Percentiles rank a stretch among this genome's conserved stretches.
Conservation (phyloP, 164 flowering plant genomes). For the Piper longum region DNA sequence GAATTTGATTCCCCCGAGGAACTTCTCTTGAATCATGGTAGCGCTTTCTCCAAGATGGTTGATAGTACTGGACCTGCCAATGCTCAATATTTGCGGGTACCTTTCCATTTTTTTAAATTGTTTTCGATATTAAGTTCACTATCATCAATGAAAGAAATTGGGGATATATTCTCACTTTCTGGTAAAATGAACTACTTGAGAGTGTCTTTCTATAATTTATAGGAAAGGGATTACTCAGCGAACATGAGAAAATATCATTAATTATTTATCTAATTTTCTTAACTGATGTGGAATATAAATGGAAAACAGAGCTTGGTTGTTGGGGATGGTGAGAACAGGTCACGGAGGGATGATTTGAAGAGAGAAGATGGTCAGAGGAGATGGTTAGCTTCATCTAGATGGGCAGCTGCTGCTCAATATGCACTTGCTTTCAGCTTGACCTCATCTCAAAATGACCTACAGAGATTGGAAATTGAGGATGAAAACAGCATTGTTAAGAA, state of each 20-base stretch:
- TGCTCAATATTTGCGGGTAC: constrained; percentile 74
- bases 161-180: too few relatives aligned
- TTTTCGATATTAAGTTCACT: too few relatives aligned
- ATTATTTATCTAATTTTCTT: background rate
- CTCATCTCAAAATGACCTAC: constrained; percentile 87
- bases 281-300: background rate
- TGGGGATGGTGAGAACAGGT: constrained; percentile 33
- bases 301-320: constrained; percentile 36
- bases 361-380: constrained; percentile 51
- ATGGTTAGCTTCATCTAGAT: constrained; percentile 95
- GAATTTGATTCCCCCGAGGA: constrained; percentile 78
- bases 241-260: too few relatives aligned
- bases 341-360: constrained; percentile 24
- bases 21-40: constrained; percentile 49
- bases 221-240: background rate
- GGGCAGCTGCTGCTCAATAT: constrained; percentile 95
- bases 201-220: too few relatives aligned
- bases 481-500: constrained; percentile 63
- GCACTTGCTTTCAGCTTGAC: constrained; percentile 78
- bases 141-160: too few relatives aligned
- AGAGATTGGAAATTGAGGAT: constrained; percentile 51
- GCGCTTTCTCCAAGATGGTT: constrained; percentile 94
- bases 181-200: too few relatives aligned
- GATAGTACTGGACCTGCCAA: constrained; percentile 94
- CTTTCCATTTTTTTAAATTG: constrained; percentile 7